Evolutionary conservation across 176 grass and related monocot species (phyloP).

Genomic region (Bonia amplexicaulis): DNA sequence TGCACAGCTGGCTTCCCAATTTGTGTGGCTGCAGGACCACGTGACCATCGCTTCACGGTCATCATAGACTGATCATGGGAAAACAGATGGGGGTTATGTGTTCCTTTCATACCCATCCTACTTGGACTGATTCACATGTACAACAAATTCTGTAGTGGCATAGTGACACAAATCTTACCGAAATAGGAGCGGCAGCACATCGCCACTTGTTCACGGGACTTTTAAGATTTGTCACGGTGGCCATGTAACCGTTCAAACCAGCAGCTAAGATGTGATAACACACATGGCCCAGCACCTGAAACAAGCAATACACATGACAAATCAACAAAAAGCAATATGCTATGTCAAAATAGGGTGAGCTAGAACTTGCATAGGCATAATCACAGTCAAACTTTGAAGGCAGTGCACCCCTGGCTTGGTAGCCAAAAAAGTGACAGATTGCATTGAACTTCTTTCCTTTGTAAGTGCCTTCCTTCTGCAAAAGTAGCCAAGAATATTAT

Average conservation of each 20-base stretch:
- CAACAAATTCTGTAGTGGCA: not conserved
- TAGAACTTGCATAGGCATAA: slow-evolving; percentile 81
- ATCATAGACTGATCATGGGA: slow-evolving; percentile 75
- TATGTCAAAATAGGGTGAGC: slow-evolving; percentile 13
- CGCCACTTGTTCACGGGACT: slow-evolving; percentile 91
- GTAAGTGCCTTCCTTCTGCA: slow-evolving; percentile 92
- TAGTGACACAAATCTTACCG: slow-evolving; percentile 43
- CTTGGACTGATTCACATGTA: not conserved
- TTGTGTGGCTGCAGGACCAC: slow-evolving; percentile 54
- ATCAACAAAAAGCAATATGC: slow-evolving; percentile 5
- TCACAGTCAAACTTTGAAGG: slow-evolving; percentile 98
- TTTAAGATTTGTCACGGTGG: slow-evolving; percentile 97
- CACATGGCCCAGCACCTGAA: slow-evolving; percentile 93
- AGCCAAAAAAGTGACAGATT: slow-evolving; percentile 98
- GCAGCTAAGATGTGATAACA: slow-evolving; percentile 93
- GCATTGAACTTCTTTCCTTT: slow-evolving; percentile 99
- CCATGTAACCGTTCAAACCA: slow-evolving; percentile 94
- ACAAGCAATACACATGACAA: slow-evolving; percentile 18
- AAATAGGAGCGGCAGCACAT: slow-evolving; percentile 95
- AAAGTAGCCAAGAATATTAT: slow-evolving; percentile 24
- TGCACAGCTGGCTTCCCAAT: slow-evolving; percentile 97
- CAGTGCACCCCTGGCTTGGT: slow-evolving; percentile 93
- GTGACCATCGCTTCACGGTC: slow-evolving; percentile 87
- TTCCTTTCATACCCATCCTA: not conserved
- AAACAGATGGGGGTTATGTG: slow-evolving; percentile 17